phyloP scores from a whole-genome alignment of 805 yeast genomes.

The Myxozyma neotropica region DNA sequence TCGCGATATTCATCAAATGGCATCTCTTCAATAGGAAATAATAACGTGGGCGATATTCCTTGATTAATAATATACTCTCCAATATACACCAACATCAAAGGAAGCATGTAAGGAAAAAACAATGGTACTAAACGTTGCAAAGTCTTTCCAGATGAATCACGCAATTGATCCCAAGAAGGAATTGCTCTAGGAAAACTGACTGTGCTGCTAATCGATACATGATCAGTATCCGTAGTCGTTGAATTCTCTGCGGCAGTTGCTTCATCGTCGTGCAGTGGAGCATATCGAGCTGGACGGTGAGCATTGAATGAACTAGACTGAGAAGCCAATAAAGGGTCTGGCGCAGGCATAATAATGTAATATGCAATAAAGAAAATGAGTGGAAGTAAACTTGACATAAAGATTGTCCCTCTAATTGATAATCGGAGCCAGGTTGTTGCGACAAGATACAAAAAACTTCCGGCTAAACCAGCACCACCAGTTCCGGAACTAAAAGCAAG shows the following conservation, averaged over 20 bases:
- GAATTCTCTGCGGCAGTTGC: not conserved
- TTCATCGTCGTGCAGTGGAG: slow-evolving; percentile 17
- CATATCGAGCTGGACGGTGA: slow-evolving; percentile 1
- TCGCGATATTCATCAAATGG: slow-evolving; percentile 78
- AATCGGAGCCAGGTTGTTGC: slow-evolving; percentile 70
- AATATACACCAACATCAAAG: slow-evolving; percentile 78
- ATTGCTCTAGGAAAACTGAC: slow-evolving; percentile 5
- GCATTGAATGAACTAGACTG: slow-evolving; percentile 23
- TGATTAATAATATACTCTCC: slow-evolving; percentile 90
- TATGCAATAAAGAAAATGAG: slow-evolving; percentile 40
- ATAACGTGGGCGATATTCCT: slow-evolving; percentile 84
- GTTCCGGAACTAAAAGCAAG: slow-evolving; percentile 94
- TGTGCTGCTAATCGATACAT: slow-evolving; percentile 14
- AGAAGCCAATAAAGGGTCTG: slow-evolving; percentile 26
- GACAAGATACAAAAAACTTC: slow-evolving; percentile 70
- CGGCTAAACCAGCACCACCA: slow-evolving; percentile 91
- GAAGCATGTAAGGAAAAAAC: slow-evolving; percentile 66
- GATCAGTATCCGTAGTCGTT: slow-evolving; percentile 2
- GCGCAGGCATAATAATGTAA: slow-evolving; percentile 40
- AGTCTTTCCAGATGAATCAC: slow-evolving; percentile 27
- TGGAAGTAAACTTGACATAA: slow-evolving; percentile 54
- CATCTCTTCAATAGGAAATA: slow-evolving; percentile 70
- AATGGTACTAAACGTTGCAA: slow-evolving; percentile 38
- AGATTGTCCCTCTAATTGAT: slow-evolving; percentile 56
- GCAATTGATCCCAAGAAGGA: slow-evolving; percentile 13